Conservation (phyloP, 139 green algal genomes). For the Chlorella sp. region DNA sequence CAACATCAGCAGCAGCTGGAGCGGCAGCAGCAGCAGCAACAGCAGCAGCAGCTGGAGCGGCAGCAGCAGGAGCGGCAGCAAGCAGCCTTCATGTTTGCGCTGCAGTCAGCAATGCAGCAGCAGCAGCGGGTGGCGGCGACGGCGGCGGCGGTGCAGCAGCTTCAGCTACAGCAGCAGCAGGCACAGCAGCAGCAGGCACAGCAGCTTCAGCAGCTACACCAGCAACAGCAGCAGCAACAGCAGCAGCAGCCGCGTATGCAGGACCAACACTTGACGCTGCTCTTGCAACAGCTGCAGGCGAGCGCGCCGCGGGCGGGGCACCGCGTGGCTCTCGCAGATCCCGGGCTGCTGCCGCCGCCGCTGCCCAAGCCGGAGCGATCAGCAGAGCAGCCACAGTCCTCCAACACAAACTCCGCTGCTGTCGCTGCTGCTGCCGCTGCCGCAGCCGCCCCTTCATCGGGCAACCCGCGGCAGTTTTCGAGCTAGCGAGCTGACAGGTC, state of each 20-base stretch:
- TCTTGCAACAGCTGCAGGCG: not conserved
- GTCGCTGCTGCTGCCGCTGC: no score
- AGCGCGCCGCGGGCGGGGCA: not conserved
- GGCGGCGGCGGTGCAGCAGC: not conserved
- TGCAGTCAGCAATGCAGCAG: not conserved
- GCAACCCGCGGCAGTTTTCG: no score
- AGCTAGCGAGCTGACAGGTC: no score
- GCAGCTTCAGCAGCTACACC: not conserved
- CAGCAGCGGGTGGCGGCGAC: not conserved
- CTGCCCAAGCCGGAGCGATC: not conserved
- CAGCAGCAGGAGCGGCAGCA: not conserved
- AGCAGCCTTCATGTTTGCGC: not conserved
- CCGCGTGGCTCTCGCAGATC: not conserved
- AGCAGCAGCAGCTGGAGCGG: not conserved
- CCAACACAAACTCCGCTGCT: not conserved
- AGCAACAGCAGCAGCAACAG: not conserved
- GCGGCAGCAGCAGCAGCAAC: not conserved
- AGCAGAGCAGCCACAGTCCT: not conserved
- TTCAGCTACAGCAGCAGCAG: not conserved
- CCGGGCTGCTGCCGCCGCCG: not conserved
- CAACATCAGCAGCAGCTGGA: not conserved
- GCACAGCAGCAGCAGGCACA: not conserved
- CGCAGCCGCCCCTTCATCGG: no score
- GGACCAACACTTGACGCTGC: not conserved
- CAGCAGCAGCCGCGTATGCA: not conserved